Evolutionary conservation across 129 eudicot species (phyloP).

Genomic region (Flaveria trinervia): DNA sequence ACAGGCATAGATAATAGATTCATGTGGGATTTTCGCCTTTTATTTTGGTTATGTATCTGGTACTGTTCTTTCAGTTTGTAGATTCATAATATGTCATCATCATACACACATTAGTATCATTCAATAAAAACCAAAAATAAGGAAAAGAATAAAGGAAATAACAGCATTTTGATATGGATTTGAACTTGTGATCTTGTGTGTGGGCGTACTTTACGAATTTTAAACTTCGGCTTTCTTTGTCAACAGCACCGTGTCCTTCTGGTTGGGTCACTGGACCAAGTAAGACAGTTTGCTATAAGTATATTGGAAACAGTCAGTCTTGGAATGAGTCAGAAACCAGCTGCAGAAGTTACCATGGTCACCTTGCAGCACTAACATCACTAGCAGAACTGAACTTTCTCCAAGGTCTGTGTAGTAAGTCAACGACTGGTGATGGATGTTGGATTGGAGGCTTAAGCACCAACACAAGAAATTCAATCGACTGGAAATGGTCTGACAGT

Average conservation of each 20-base stretch:
- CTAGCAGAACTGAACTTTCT: constrained; percentile 54
- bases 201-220: not conserved
- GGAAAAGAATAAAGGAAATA: constrained; percentile 5
- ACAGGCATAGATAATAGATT: not conserved
- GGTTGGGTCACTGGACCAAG: constrained; percentile 55
- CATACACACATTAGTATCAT: not conserved
- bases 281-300: constrained; percentile 51
- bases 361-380: constrained; percentile 69
- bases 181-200: constrained; percentile 21
- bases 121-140: not conserved
- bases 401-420: constrained; percentile 49
- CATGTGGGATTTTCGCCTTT: not conserved
- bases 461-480: constrained; percentile 23
- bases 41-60: not conserved
- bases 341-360: constrained; percentile 56
- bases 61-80: not conserved
- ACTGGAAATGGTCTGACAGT: constrained; percentile 84
- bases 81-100: not conserved
- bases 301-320: constrained; percentile 38
- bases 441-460: constrained; percentile 81
- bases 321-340: constrained; percentile 78
- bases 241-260: constrained; percentile 67
- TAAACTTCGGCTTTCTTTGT: constrained; percentile 23
- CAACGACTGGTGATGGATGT: constrained; percentile 42
- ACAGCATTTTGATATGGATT: not conserved